These are phyloP conservation scores for Neocallimastix lanati DNA, from an alignment of 192 early-diverging fungal genomes.

Conservation along the genomic window DNA sequence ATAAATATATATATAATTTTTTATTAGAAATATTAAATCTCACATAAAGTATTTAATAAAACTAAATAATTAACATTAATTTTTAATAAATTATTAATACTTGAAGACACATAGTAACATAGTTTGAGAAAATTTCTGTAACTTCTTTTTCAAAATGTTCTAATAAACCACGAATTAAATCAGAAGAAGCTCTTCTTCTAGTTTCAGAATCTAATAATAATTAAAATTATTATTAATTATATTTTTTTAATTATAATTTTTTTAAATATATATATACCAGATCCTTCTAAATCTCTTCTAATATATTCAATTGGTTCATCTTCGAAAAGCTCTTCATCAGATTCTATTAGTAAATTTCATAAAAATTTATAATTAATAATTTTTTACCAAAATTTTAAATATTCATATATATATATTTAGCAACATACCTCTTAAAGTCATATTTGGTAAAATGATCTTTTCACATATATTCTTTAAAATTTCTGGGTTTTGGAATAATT, in stretches of 20 bases:
- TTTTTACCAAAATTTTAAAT: slow-evolving; percentile 23
- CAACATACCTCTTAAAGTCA: slow-evolving; percentile 46
- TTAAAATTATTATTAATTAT: no score
- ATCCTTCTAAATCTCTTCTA: slow-evolving; percentile 77
- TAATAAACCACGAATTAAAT: slow-evolving; percentile 78
- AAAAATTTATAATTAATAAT: neutral
- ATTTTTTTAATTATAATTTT: no score
- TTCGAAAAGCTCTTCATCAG: slow-evolving; percentile 88
- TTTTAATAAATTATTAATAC: no score
- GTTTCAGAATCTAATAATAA: slow-evolving; percentile 86
- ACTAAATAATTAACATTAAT: no score
- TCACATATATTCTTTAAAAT: slow-evolving; percentile 69
- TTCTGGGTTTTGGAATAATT: slow-evolving; percentile 53
- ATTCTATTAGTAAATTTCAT: slow-evolving; percentile 13
- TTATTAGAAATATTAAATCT: no score
- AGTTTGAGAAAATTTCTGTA: slow-evolving; percentile 61
- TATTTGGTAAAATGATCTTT: slow-evolving; percentile 82
- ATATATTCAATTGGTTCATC: slow-evolving; percentile 94
- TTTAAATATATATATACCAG: slow-evolving; percentile 37
- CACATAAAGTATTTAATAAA: no score
- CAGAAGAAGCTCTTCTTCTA: slow-evolving; percentile 76
- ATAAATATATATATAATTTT: no score
- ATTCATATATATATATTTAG: slow-evolving; percentile 12
- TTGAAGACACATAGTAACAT: slow-evolving; percentile 48
- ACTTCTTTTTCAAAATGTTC: slow-evolving; percentile 71